phyloP scores from a whole-genome alignment of 345 rosid species.

The Eucalyptus curtisii region DNA sequence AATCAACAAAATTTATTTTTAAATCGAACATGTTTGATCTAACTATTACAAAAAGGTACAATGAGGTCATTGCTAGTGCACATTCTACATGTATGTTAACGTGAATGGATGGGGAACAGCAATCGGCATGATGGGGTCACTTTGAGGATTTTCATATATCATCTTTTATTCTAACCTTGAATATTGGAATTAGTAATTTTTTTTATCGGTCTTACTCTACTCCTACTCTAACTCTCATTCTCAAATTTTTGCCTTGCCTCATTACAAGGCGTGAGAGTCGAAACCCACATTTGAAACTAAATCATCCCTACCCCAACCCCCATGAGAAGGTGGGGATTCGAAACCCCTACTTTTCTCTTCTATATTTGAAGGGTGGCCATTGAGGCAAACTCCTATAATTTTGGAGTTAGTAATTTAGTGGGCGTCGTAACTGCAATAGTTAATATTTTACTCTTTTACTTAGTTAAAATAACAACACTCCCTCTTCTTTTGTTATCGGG shows the following conservation, averaged over 20 bases:
- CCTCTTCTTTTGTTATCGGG: not conserved
- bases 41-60: not conserved
- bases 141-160: not conserved
- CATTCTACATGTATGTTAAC: not conserved
- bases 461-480: not conserved
- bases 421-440: not conserved
- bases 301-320: accelerated
- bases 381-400: accelerated
- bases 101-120: not conserved
- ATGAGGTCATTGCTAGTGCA: not conserved
- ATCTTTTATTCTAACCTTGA: not conserved
- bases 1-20: not conserved
- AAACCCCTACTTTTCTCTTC: no score
- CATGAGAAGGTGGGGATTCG: accelerated
- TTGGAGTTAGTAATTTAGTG: not conserved
- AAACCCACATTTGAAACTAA: accelerated
- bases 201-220: no score
- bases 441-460: not conserved
- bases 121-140: not conserved
- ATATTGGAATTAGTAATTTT: not conserved
- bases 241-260: accelerated
- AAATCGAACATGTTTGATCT: not conserved
- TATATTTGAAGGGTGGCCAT: accelerated
- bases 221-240: no score
- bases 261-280: accelerated